These are phyloP conservation scores for Fragaria iinumae DNA, from an alignment of 306 rosid genomes.

Conservation along the genomic window DNA sequence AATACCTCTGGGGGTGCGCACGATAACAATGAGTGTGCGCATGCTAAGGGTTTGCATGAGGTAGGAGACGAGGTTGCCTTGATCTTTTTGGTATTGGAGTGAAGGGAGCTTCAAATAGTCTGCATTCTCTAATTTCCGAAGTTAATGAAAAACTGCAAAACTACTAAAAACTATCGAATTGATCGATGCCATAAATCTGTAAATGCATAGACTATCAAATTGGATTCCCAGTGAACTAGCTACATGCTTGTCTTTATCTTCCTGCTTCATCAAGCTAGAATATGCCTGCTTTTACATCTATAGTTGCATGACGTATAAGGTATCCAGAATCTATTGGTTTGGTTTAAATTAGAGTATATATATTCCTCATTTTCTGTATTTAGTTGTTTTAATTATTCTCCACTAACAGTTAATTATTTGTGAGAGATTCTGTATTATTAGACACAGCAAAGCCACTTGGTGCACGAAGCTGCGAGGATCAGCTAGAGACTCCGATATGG, in stretches of 20 bases:
- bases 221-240: not conserved
- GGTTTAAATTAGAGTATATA: not conserved
- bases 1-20: slow-evolving; percentile 37
- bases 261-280: not conserved
- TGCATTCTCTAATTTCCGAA: too few relatives aligned
- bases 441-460: not conserved
- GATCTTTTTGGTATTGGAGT: slow-evolving; percentile 70
- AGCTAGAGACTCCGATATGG: not conserved
- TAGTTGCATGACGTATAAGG: not conserved
- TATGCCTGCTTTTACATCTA: not conserved
- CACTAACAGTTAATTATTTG: not conserved
- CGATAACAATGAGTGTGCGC: not conserved
- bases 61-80: slow-evolving; percentile 52
- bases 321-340: not conserved
- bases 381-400: not conserved
- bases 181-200: not conserved
- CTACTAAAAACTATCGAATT: not conserved
- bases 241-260: not conserved
- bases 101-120: slow-evolving; percentile 55
- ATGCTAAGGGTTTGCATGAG: slow-evolving; percentile 58
- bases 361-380: not conserved
- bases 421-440: not conserved
- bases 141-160: not conserved
- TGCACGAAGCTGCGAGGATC: not conserved
- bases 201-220: not conserved